Evolutionary conservation across 2,329 filamentous ascomycete species (phyloP), one percentile per base, ranked within the genome.

Genomic region (Monilinia vaccinii-corymbosi): DNA sequence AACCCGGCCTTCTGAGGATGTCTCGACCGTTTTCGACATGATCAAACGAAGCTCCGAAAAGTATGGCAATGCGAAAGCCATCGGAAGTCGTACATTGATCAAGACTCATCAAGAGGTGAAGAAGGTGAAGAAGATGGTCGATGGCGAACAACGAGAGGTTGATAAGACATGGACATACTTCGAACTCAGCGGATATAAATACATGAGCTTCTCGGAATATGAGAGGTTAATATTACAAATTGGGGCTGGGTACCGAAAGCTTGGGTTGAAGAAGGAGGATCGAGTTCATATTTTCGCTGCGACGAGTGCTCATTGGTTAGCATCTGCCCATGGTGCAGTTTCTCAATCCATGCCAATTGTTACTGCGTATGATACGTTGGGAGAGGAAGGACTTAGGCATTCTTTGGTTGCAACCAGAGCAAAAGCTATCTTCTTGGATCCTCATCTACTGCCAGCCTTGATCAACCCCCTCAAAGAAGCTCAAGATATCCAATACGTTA

Each of bases 341-440:
- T 92, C 91, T 25, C 93, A 97, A 75, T 92, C 90, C 46, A 84
- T 97, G 72, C 84, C 89, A 62, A 92, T 97, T 66, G 93, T 96
- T 55, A 97, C 93, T 40, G 91, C 92, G 55, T 97, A 96, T 75
- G 92, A 96, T 73, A 96, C 91, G 18, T 84, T 97, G 52, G 92
- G 92, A 60, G 82, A 90, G 70, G 84, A 85, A 64, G 92, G 91
- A 46, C 82, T 97, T 63, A 84, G 86, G 75, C 91, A 95, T 77
- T 95, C 91, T 2, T 82, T 97, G 64, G 79, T 85, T 36, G 88
- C 96, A 76, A 94, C 90, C 58, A 78, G 84, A 63, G 87, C 90
- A 57, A 84, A 84, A 68, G 87, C 87, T 73, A 93, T 96, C 79
- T 96, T 92, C 75, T 82, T 90, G 64, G 92, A 97, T 71, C 87